Conservation (phyloP, 352 stramenopile species). For the Phytophthora lateralis region DNA sequence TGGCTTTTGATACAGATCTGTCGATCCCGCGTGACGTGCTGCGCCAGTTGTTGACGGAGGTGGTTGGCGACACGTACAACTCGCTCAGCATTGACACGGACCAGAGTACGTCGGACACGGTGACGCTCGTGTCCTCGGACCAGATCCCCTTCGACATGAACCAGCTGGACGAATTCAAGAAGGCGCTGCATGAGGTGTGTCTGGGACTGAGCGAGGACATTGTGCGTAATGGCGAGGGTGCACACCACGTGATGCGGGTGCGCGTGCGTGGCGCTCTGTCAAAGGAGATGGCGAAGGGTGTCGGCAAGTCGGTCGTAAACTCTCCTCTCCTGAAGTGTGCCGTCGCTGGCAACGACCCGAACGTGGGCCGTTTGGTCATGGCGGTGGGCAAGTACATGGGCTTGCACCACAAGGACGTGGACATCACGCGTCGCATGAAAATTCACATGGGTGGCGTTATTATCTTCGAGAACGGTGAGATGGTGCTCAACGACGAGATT, state of each 20-base stretch:
- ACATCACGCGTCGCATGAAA: slow-evolving; percentile 80
- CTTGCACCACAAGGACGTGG: slow-evolving; percentile 89
- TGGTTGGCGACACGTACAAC: slow-evolving; percentile 91
- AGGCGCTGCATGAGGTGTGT: slow-evolving; percentile 92
- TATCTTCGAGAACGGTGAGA: slow-evolving; percentile 96
- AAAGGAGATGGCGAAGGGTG: slow-evolving; percentile 80
- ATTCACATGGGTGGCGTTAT: slow-evolving; percentile 90
- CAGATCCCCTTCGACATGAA: slow-evolving; percentile 88
- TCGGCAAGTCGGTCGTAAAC: slow-evolving; percentile 94
- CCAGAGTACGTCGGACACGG: slow-evolving; percentile 98
- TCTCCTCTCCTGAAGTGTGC: slow-evolving; percentile 98
- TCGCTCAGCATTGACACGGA: slow-evolving; percentile 97
- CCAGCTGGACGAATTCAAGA: slow-evolving; percentile 90
- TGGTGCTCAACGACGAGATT: slow-evolving; percentile 92
- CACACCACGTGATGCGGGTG: slow-evolving; percentile 97
- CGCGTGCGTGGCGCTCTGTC: slow-evolving; percentile 87
- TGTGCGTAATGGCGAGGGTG: slow-evolving; percentile 98
- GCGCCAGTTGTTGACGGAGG: slow-evolving; percentile 75
- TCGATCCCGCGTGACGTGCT: slow-evolving; percentile 85
- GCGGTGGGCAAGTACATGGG: slow-evolving; percentile 97
- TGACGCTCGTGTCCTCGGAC: slow-evolving; percentile 95
- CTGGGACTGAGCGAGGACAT: slow-evolving; percentile 95
- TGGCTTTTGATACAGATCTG: slow-evolving; percentile 43
- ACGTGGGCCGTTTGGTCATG: slow-evolving; percentile 96
- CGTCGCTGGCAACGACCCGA: slow-evolving; percentile 98